Base-by-base conservation (phyloP, 192 early-diverging fungal species). In the Linnemannia schmuckeri region DNA sequence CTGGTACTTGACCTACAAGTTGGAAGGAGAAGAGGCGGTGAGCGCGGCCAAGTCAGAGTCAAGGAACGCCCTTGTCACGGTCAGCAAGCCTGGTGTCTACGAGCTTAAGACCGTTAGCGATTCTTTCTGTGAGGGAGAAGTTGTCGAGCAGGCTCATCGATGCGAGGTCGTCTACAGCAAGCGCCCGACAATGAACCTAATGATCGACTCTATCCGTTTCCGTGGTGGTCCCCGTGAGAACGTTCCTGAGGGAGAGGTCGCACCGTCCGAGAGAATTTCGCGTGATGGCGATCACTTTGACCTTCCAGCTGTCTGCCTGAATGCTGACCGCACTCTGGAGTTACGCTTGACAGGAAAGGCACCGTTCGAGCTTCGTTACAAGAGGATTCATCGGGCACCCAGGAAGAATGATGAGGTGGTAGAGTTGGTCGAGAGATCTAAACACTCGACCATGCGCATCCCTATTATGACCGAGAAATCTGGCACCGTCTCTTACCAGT, bases 121-220 rank as follows among this genome's bases (percentile, higher is more conserved):
- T 69, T 75, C 77, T 12, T 85, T 80, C 78, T 85, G 83, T 44
- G 70, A 79, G 1, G 83, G 83, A 9, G 74, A 79, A 6, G 74
- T 85, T 2, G 83, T 85, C 15, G 83, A 80, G 54, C 83, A 85
- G 37, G 77, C 78, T 15, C 63, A 74, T 12, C 74, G 40, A 12
- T 85, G 83, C 38, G 66, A 75, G 18, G 83, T 85, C 6, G 78
- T 85, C 41, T 61, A 80, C 33, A 85, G 83, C 78, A 74, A 85
- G 70, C 72, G 78, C 27, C 83, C 83, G 2, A 66, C 83, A 4
- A 85, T 85, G 83, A 85, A 85, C 20, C 69, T 85, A 6, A 85
- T 79, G 83, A 80, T 85, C 49, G 83, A 85, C 54, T 85, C 83
- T 33, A 85, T 85, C 52, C 83, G 83, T 15, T 85, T 85, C 78